Evolutionary conservation across 331 rosid species (phyloP), one percentile per base, ranked within the genome.

Genomic region (Malus hybrid): DNA sequence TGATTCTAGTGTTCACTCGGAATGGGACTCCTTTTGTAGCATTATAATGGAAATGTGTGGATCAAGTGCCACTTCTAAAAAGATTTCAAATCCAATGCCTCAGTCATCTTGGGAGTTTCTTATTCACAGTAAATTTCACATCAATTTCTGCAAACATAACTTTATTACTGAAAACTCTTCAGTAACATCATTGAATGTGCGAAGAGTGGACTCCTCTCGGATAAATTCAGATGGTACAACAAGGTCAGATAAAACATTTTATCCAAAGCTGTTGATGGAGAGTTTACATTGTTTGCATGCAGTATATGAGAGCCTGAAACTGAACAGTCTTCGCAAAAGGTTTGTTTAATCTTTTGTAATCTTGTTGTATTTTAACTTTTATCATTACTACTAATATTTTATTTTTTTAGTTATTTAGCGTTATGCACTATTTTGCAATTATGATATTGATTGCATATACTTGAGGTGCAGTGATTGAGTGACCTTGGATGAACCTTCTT

Each of bases 251-350:
- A 81, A 77, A 56, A 71, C 87, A 28, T 83, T 84, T 84, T 84
- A 81, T 78, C 72, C 87, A 19, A 91, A 92, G 80, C 83, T 92
- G 77, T 79, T 90, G 83, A 77, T 75, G 80, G 91, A 87, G 83
- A 84, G 86, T 80, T 83, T 94, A 73, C 92, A 86, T 81, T 92
- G 96, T 77, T 90, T 94, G 82, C 99, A 94, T 85, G 95, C 97
- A 28, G 93, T 94, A 67, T 94, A 94, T 74, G 99, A 94, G 85
- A 90, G 85, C 83, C 82, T 94, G 79, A 94, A 94, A 83, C 88
- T 94, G 80, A 90, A 91, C 80, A 88, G 84, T 80, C 99, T 94
- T 77, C 96, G 99, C 50, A 94, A 86, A 80, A 55, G 95, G 98
- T 93, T 74, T 69, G 77, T 65, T 28, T 54, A 60, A 59, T 67